Conservation (phyloP, 306 rosid genomes). For the Gynostemma pentaphyllum region DNA sequence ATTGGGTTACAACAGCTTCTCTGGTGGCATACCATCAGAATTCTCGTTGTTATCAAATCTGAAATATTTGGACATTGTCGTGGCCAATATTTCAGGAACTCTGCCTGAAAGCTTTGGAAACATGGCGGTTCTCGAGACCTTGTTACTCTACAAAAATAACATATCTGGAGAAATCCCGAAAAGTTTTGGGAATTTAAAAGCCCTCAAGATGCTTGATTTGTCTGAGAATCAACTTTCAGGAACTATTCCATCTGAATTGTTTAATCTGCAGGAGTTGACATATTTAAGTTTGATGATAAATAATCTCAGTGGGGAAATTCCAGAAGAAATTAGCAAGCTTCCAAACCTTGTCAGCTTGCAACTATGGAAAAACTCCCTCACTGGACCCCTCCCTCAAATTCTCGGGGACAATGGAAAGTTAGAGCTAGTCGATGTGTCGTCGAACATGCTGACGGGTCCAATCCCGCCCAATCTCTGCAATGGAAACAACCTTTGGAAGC, state of each 20-base stretch:
- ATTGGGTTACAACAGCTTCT: slow-evolving; percentile 65
- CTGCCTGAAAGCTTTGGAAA: slow-evolving; percentile 55
- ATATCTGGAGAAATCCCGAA: slow-evolving; percentile 58
- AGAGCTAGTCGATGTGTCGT: slow-evolving; percentile 46
- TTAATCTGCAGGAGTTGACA: slow-evolving; percentile 25
- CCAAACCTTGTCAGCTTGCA: slow-evolving; percentile 40
- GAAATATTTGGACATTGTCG: slow-evolving; percentile 62
- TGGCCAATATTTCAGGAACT: slow-evolving; percentile 39
- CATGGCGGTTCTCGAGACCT: slow-evolving; percentile 39
- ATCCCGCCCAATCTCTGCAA: slow-evolving; percentile 47
- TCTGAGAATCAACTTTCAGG: slow-evolving; percentile 74
- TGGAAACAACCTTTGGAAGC: slow-evolving; percentile 47
- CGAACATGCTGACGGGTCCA: slow-evolving; percentile 75
- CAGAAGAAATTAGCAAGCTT: slow-evolving; percentile 47
- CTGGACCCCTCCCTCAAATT: slow-evolving; percentile 50
- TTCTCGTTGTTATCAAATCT: slow-evolving; percentile 35
- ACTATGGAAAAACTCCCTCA: slow-evolving; percentile 69
- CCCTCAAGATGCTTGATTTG: slow-evolving; percentile 45
- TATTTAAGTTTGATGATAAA: slow-evolving; percentile 45
- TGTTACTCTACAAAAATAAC: slow-evolving; percentile 48
- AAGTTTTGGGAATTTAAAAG: slow-evolving; percentile 40
- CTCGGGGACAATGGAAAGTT: slow-evolving; percentile 51
- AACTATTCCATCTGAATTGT: slow-evolving; percentile 40
- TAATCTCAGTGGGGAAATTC: slow-evolving; percentile 57
- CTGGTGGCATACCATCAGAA: slow-evolving; percentile 49